Evolutionary conservation across 257 asterid species (phyloP).

Genomic region (Linaria vulgaris): DNA sequence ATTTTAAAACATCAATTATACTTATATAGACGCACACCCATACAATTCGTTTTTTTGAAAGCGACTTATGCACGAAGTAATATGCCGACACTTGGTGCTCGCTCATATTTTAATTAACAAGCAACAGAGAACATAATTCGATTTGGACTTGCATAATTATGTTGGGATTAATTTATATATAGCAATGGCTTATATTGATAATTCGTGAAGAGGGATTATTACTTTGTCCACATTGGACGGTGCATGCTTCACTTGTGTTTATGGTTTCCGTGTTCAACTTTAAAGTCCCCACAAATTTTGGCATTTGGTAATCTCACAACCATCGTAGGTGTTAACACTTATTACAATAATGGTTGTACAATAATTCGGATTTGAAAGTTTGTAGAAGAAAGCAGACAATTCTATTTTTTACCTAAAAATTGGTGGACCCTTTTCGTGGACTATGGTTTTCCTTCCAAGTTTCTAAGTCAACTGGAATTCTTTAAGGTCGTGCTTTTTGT

Average conservation of each 20-base stretch:
- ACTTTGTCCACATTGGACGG: constrained; percentile 10
- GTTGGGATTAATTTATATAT: not conserved
- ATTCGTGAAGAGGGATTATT: not conserved
- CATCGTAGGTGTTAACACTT: constrained; percentile 3
- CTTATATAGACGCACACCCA: no score
- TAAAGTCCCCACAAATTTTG: not conserved
- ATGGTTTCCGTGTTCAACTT: not conserved
- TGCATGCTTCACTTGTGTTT: not conserved
- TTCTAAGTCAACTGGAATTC: not conserved
- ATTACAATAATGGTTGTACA: not conserved
- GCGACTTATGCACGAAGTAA: no score
- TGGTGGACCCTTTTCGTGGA: not conserved
- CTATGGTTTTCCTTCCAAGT: constrained; percentile 1
- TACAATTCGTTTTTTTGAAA: no score
- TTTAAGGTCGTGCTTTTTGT: no score
- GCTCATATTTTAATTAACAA: no score
- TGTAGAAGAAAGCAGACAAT: no score
- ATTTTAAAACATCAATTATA: no score
- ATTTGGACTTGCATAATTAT: not conserved
- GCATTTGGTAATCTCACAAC: constrained; percentile 3
- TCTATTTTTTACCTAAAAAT: no score
- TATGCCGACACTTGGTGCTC: no score
- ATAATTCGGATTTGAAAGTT: not conserved
- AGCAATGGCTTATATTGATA: constrained; percentile 8
- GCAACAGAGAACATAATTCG: no score